Percentiles rank a stretch among this genome's conserved stretches.
phyloP scores from a whole-genome alignment of 2,329 filamentous ascomycete genomes.

The Pseudogymnoascus sp. region DNA sequence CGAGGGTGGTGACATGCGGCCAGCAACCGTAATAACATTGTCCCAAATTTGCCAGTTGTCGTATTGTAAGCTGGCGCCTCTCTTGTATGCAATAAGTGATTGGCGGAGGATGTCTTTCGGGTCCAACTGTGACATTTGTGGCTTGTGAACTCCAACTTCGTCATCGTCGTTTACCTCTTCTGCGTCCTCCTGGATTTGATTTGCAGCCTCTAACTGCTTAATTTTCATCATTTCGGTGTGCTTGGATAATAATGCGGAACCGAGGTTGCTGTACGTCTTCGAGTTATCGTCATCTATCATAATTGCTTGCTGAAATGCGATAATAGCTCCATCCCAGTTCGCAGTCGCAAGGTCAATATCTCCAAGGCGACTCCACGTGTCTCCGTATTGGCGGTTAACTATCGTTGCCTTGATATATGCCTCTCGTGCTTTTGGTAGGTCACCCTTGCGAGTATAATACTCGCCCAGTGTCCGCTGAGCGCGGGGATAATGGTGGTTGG shows the following conservation, averaged over 20 bases:
- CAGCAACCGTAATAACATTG: slow-evolving; percentile 83
- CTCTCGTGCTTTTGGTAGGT: slow-evolving; percentile 62
- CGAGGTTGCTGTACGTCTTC: slow-evolving; percentile 91
- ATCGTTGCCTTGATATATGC: slow-evolving; percentile 72
- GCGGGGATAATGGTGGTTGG: slow-evolving; percentile 70
- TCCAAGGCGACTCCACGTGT: slow-evolving; percentile 84
- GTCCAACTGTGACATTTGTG: slow-evolving; percentile 16
- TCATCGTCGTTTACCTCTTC: slow-evolving; percentile 28
- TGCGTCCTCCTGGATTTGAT: slow-evolving; percentile 17
- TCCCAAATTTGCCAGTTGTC: slow-evolving; percentile 94
- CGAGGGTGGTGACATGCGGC: slow-evolving; percentile 67
- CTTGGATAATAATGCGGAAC: slow-evolving; percentile 68
- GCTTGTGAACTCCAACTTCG: slow-evolving; percentile 18
- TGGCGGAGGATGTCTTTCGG: slow-evolving; percentile 53
- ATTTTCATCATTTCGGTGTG: slow-evolving; percentile 45
- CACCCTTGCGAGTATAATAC: slow-evolving; percentile 59
- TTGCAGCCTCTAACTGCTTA: slow-evolving; percentile 13
- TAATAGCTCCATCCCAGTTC: slow-evolving; percentile 69
- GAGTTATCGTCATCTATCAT: slow-evolving; percentile 82
- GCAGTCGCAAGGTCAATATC: slow-evolving; percentile 77
- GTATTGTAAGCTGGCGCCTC: slow-evolving; percentile 73
- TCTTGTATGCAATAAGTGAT: slow-evolving; percentile 77
- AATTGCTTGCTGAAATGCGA: slow-evolving; percentile 77
- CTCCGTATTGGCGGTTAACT: slow-evolving; percentile 73
- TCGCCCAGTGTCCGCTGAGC: slow-evolving; percentile 84